These are phyloP conservation scores for Mediolabrus comicus DNA, from an alignment of 108 stramenopile genomes.

Conservation along the genomic window DNA sequence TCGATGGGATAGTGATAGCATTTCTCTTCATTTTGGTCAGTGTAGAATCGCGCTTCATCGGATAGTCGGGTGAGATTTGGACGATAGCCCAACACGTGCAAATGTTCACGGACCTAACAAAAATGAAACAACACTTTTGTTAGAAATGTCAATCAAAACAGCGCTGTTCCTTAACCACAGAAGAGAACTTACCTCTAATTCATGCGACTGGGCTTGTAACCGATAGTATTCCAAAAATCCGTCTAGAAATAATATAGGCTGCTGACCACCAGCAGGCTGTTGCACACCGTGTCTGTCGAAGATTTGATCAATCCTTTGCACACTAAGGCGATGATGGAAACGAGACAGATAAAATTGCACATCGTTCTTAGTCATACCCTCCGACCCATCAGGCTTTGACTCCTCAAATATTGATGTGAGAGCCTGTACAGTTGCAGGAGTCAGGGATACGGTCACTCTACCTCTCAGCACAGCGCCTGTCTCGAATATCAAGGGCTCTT, in stretches of 20 bases:
- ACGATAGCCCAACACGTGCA: slow-evolving; percentile 73
- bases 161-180: no score
- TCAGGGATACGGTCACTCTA: slow-evolving; percentile 47
- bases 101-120: not conserved
- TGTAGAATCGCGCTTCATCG: slow-evolving; percentile 29
- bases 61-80: slow-evolving; percentile 72
- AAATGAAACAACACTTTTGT: not conserved
- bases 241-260: slow-evolving; percentile 65
- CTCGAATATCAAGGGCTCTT: slow-evolving; percentile 59
- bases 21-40: slow-evolving; percentile 34
- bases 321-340: slow-evolving; percentile 65
- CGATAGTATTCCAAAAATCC: slow-evolving; percentile 92
- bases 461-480: slow-evolving; percentile 56
- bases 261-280: slow-evolving; percentile 48
- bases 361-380: slow-evolving; percentile 70
- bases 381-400: slow-evolving; percentile 45
- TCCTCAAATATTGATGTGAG: slow-evolving; percentile 68
- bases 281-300: slow-evolving; percentile 47
- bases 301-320: slow-evolving; percentile 78
- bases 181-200: slow-evolving; percentile 49
- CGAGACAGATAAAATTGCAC: slow-evolving; percentile 68
- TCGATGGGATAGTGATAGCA: slow-evolving; percentile 39
- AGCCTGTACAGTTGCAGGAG: slow-evolving; percentile 47
- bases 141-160: not conserved
- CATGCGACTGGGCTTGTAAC: slow-evolving; percentile 65